Conservation (phyloP, 2,329 filamentous ascomycete genomes). For the Hymenoscyphus occultus region DNA sequence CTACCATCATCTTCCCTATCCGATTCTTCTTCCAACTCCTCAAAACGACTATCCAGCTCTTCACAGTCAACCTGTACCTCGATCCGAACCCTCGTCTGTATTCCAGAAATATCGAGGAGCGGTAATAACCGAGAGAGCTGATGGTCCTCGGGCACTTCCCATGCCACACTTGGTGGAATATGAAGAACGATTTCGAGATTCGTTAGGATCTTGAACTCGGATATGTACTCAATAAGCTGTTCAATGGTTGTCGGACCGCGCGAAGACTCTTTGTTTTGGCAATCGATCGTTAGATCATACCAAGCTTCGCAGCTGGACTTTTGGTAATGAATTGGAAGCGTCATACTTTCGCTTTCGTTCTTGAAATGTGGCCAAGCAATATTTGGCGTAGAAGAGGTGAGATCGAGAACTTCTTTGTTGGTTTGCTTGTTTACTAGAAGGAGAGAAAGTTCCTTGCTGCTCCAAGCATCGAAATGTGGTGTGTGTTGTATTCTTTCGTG, state of each 20-base stretch:
- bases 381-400: neutral
- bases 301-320: neutral
- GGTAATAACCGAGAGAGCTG: neutral
- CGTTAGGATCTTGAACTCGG: neutral
- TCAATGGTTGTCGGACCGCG: neutral
- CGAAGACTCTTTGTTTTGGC: neutral
- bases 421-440: slow-evolving; percentile 8
- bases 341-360: neutral
- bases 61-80: neutral
- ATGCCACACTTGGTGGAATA: neutral
- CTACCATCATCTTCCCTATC: neutral
- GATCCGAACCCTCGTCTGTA: slow-evolving; percentile 4
- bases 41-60: neutral
- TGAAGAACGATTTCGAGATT: slow-evolving; percentile 1
- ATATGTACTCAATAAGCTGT: neutral
- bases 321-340: slow-evolving; percentile 1
- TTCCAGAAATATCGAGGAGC: slow-evolving; percentile 1
- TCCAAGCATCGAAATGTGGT: neutral
- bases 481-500: neutral
- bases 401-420: neutral
- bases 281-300: slow-evolving; percentile 3
- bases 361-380: neutral
- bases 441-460: neutral
- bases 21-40: neutral
- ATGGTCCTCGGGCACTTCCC: neutral